Evolutionary conservation across 2,329 filamentous ascomycete species (phyloP), one percentile per base, ranked within the genome.

Genomic region (Penicillium sp.): DNA sequence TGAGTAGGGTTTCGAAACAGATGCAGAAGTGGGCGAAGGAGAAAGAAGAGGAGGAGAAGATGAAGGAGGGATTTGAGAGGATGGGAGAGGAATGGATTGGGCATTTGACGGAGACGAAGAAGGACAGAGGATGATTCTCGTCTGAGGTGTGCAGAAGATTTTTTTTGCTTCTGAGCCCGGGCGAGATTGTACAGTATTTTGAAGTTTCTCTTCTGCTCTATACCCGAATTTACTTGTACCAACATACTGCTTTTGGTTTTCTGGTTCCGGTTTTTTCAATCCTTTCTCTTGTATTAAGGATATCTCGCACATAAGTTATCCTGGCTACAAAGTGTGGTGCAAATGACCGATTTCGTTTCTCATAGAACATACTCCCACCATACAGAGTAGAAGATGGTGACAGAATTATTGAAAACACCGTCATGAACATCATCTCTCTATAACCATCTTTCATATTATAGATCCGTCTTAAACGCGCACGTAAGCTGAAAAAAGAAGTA

Each of bases 401-500:
- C 47, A 45, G 48, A 34, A 51, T 42, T 3, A 47, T 39, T 8
- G n/a, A 36, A 36, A 42, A 38, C 45, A 49, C 21, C 15, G 43
- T 15, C 29, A 53, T 42, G n/a, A n/a, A n/a, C 29, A 53, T 42
- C 38, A 53, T 48, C 24, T 31, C 16, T 48, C 16, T 48, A 29
- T 36, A 39, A 48, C 38, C 21, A 42, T 42, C 23, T 18, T 18
- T 8, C 24, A 31, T 28, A 21, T 39, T 21, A 39, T 23, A 21
- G 12, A 39, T 21, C 16, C 9, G 41, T n/a, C 41, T 53, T 26
- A 62, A 42, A 68, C 54, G 33, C 67, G 63, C 36, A 71, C 61
- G 54, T 67, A 71, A n/a, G 66, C 69, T 70, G 18, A 13, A 49
- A 24, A 23, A 5, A 4, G 21, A 18, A 29, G 49, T 61, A 58